Percentiles rank a stretch among this genome's conserved stretches.
phyloP scores from a whole-genome alignment of 1,139 yeast species.

The Scheffersomyces illinoinensis region DNA sequence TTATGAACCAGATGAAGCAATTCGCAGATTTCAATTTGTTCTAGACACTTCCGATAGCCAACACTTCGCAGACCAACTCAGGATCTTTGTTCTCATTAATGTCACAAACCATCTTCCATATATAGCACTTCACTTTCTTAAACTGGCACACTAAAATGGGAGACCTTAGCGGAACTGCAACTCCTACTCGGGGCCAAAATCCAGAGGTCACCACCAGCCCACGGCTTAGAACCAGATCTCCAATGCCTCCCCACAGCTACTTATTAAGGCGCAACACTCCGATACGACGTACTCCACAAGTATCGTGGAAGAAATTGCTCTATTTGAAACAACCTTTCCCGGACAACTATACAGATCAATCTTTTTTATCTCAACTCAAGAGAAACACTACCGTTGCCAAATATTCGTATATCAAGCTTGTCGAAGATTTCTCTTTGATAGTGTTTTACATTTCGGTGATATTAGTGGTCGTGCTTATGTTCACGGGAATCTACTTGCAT shows the following conservation, averaged over 20 bases:
- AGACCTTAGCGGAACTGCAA: neutral
- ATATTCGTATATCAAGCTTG: constrained; percentile 63
- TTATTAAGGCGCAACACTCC: neutral
- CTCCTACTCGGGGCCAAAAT: neutral
- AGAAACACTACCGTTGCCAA: constrained; percentile 73
- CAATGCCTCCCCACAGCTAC: neutral
- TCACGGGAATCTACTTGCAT: constrained; percentile 54
- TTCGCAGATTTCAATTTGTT: neutral
- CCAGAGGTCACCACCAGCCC: neutral
- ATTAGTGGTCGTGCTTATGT: constrained; percentile 60
- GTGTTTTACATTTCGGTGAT: constrained; percentile 66
- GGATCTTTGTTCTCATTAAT: too few relatives aligned
- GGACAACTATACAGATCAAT: constrained; percentile 83
- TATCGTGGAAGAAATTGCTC: constrained; percentile 79
- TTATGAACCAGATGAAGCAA: neutral
- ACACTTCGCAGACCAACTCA: neutral
- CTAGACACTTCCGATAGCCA: neutral
- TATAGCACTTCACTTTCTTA: neutral
- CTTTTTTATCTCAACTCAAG: constrained; percentile 76
- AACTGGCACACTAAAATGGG: neutral
- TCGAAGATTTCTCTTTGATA: constrained; percentile 68
- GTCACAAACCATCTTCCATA: neutral
- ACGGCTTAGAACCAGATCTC: neutral
- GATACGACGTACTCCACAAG: constrained; percentile 5
- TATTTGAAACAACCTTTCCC: constrained; percentile 88